A percentile compares a stretch with the other conserved stretches of the same genome.
Evolutionary conservation across 2,329 filamentous ascomycete species (phyloP).

Genomic region (Pezicula carpinea): DNA sequence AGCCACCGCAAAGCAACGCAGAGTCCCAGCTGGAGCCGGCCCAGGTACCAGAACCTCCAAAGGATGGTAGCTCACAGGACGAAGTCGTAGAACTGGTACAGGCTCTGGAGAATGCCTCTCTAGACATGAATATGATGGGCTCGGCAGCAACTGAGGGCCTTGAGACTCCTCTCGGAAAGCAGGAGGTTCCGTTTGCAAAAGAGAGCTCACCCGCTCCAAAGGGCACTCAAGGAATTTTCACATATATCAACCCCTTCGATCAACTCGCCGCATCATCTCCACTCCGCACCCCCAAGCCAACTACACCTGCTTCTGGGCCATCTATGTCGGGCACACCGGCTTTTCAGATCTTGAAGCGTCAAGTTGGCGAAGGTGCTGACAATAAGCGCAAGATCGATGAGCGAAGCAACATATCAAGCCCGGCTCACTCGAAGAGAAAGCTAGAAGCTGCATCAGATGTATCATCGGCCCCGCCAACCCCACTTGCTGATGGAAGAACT

Average conservation of each 20-base stretch:
- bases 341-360: slow-evolving; percentile 29
- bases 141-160: slow-evolving; percentile 17
- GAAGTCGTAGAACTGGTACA: slow-evolving; percentile 34
- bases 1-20: slow-evolving; percentile 53
- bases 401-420: slow-evolving; percentile 17
- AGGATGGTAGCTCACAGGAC: slow-evolving; percentile 31
- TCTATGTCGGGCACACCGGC: slow-evolving; percentile 18
- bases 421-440: slow-evolving; percentile 25
- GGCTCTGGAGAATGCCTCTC: slow-evolving; percentile 37
- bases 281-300: slow-evolving; percentile 46
- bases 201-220: slow-evolving; percentile 11
- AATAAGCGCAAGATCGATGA: slow-evolving; percentile 27
- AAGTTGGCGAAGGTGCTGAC: slow-evolving; percentile 22
- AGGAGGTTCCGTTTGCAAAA: slow-evolving; percentile 12
- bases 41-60: slow-evolving; percentile 31
- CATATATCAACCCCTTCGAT: slow-evolving; percentile 69
- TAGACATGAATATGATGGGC: slow-evolving; percentile 32
- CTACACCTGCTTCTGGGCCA: slow-evolving; percentile 33
- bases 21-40: slow-evolving; percentile 19
- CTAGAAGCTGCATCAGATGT: slow-evolving; percentile 17
- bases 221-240: slow-evolving; percentile 44
- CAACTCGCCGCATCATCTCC: slow-evolving; percentile 63
- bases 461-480: slow-evolving; percentile 21
- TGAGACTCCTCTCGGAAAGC: slow-evolving; percentile 16
- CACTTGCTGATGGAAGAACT: slow-evolving; percentile 30